Percentiles rank a stretch among this genome's conserved stretches.
phyloP scores from a whole-genome alignment of 1,284 basidiomycete genomes.

The Ceratobasidium sp. region DNA sequence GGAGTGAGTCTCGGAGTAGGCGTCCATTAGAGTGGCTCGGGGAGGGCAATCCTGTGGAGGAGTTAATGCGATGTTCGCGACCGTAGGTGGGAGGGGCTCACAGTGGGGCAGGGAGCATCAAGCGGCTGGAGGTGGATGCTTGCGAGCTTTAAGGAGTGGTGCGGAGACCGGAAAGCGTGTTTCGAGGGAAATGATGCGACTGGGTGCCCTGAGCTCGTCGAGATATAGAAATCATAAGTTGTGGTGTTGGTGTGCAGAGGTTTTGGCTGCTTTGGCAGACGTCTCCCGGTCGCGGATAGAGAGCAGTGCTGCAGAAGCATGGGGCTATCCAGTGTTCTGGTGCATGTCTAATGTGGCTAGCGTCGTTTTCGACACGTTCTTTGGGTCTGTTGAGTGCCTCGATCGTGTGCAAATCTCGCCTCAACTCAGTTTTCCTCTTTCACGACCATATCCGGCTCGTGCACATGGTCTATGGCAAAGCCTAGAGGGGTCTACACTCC shows the following conservation, averaged over 20 bases:
- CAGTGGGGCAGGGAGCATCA: slow-evolving; percentile 10
- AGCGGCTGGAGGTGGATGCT: background rate
- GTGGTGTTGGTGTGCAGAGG: slow-evolving; percentile 6
- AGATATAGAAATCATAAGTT: slow-evolving; percentile 34
- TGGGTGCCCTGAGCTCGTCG: slow-evolving; percentile 31
- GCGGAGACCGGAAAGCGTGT: slow-evolving; percentile 28
- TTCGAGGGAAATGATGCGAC: slow-evolving; percentile 30
- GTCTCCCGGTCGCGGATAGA: slow-evolving; percentile 1
- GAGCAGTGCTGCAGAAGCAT: slow-evolving; percentile 41
- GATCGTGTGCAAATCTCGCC: slow-evolving; percentile 43
- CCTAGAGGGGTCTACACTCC: background rate
- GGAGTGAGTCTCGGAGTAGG: slow-evolving; percentile 2
- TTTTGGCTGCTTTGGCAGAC: background rate
- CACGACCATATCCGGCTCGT: slow-evolving; percentile 15
- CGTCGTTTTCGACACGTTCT: slow-evolving; percentile 8
- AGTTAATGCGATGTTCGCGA: no score
- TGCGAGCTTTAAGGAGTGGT: slow-evolving; percentile 18
- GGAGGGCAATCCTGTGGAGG: no score
- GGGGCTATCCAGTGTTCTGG: slow-evolving; percentile 8
- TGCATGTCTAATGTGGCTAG: slow-evolving; percentile 36
- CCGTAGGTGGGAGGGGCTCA: no score
- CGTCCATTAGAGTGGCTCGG: background rate
- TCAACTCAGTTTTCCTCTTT: slow-evolving; percentile 40
- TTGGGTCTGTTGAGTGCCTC: slow-evolving; percentile 43
- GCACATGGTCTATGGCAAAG: slow-evolving; percentile 4